phyloP scores from a whole-genome alignment of 306 rosid species.

The Corylus heterophylla region DNA sequence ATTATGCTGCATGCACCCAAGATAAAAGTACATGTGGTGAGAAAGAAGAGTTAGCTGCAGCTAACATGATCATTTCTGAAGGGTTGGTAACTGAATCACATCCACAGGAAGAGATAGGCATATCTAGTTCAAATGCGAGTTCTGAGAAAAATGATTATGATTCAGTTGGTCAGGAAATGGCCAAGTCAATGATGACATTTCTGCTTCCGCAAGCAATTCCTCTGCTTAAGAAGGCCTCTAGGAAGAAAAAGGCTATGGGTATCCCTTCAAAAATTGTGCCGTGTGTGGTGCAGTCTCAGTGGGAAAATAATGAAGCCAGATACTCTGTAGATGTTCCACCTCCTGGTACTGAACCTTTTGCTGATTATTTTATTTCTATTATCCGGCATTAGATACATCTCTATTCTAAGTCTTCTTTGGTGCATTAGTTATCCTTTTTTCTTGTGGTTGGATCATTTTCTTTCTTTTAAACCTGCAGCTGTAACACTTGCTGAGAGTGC shows the following conservation, averaged over 20 bases:
- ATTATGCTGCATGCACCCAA: conserved; percentile 36
- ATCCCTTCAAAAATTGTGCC: conserved; percentile 35
- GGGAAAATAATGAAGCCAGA: conserved; percentile 35
- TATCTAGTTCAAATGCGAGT: conserved; percentile 38
- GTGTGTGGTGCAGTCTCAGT: conserved; percentile 28
- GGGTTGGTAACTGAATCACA: conserved; percentile 35
- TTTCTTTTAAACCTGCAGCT: conserved; percentile 33
- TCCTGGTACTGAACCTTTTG: conserved; percentile 36
- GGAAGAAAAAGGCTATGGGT: conserved; percentile 35
- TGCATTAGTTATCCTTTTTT: conserved; percentile 14
- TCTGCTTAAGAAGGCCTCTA: conserved; percentile 51
- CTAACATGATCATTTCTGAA: conserved; percentile 34
- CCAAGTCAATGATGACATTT: conserved; percentile 78
- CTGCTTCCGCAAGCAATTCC: conserved; percentile 93
- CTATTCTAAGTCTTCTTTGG: conserved; percentile 3
- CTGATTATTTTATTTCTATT: conserved; percentile 12
- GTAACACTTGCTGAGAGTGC: conserved; percentile 33
- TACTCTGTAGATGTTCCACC: conserved; percentile 29
- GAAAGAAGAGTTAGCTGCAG: conserved; percentile 22
- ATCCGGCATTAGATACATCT: conserved; percentile 12
- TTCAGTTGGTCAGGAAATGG: conserved; percentile 63
- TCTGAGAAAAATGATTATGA: conserved; percentile 47
- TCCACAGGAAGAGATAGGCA: conserved; percentile 36
- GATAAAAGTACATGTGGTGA: conserved; percentile 31
- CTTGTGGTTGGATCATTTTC: background rate